Conservation (phyloP, 148 eudicot genomes). For the Talinum fruticosum region DNA sequence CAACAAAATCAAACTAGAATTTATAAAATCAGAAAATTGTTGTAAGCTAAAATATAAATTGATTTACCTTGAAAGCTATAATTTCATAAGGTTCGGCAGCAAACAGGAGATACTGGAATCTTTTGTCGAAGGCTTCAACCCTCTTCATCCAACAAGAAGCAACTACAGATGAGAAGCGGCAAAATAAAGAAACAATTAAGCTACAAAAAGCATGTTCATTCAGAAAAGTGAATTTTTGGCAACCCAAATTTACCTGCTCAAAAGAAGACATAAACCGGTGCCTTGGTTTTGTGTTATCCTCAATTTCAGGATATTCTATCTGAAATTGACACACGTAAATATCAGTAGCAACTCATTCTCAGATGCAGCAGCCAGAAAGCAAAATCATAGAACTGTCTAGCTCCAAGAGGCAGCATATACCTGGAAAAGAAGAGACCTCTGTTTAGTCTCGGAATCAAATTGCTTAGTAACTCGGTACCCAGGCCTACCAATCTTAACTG, state of each 20-base stretch:
- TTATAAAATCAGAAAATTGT: neutral
- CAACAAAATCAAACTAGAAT: neutral
- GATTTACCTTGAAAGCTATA: constrained; percentile 90
- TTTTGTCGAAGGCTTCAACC: constrained; percentile 77
- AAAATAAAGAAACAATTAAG: neutral
- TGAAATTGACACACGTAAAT: constrained; percentile 26
- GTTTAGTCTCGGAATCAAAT: constrained; percentile 85
- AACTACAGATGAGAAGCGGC: neutral
- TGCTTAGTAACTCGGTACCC: constrained; percentile 97
- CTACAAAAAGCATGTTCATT: neutral
- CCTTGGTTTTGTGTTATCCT: constrained; percentile 80
- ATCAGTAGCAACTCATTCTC: constrained; percentile 3
- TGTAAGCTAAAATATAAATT: neutral
- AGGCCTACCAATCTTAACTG: constrained; percentile 97
- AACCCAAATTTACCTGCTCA: constrained; percentile 60
- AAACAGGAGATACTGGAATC: constrained; percentile 85
- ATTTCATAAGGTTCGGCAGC: constrained; percentile 95
- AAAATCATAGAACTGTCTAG: neutral
- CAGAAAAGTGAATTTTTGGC: neutral
- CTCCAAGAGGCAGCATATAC: constrained; percentile 33
- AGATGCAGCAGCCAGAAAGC: neutral
- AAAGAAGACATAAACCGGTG: constrained; percentile 97
- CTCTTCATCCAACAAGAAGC: constrained; percentile 43
- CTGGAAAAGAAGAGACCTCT: constrained; percentile 96
- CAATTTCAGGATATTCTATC: constrained; percentile 98